phyloP scores from a whole-genome alignment of 2,329 filamentous ascomycete genomes.

The Rachicladosporium sp. region DNA sequence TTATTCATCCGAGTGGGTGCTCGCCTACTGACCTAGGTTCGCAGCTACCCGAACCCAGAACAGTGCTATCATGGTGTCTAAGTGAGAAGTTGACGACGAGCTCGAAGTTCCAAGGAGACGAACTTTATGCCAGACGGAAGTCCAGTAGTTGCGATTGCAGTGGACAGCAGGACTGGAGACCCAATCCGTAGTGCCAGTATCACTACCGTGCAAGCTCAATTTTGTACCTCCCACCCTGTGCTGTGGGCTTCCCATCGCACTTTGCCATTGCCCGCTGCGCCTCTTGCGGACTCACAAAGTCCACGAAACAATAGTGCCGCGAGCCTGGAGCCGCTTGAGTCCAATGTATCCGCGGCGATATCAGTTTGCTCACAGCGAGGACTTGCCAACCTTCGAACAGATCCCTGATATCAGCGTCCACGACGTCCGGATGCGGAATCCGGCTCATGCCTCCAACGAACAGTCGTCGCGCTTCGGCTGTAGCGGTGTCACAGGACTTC shows the following conservation, averaged over 20 bases:
- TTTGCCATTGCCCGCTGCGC: conserved; percentile 12
- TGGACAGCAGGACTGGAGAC: too few relatives aligned
- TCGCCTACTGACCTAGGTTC: too few relatives aligned
- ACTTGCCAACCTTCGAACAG: conserved; percentile 35
- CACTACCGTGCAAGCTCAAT: conserved; percentile 10
- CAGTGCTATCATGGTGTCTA: too few relatives aligned
- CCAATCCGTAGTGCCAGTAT: too few relatives aligned
- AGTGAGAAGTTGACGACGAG: too few relatives aligned
- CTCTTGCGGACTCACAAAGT: conserved; percentile 15
- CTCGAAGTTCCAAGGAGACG: too few relatives aligned
- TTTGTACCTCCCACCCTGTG: conserved; percentile 12
- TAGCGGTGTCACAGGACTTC: conserved; percentile 18
- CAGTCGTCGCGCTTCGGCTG: conserved; percentile 30
- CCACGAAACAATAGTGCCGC: conserved; percentile 22
- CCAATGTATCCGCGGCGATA: conserved; percentile 10
- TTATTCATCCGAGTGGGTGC: too few relatives aligned
- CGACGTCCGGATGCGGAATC: conserved; percentile 29
- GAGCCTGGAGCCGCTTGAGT: conserved; percentile 5
- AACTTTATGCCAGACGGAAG: too few relatives aligned
- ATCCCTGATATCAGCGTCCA: conserved; percentile 30
- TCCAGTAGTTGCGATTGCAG: too few relatives aligned
- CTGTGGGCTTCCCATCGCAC: conserved; percentile 15
- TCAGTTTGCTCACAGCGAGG: conserved; percentile 36
- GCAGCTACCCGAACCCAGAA: too few relatives aligned
- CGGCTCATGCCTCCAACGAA: conserved; percentile 37